These are phyloP conservation scores for Magnolia changhungtana DNA, from an alignment of 164 flowering plant genomes.

Conservation along the genomic window DNA sequence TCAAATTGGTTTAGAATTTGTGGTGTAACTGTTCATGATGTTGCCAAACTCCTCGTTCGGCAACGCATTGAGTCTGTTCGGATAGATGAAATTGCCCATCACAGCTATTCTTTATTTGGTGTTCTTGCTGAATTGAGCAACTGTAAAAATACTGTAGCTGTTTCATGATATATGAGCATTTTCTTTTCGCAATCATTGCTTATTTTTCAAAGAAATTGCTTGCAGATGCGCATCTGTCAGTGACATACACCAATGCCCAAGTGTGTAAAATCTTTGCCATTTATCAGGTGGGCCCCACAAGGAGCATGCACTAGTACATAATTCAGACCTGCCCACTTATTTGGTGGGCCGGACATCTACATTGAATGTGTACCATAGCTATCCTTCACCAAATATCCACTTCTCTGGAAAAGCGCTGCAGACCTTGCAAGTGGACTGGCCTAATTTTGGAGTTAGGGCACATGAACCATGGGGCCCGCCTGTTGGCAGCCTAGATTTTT, in stretches of 20 bases:
- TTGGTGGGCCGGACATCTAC: not conserved
- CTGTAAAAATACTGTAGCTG: conserved; percentile 7
- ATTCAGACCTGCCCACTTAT: not conserved
- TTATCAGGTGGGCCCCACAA: not conserved
- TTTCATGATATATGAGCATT: conserved; percentile 4
- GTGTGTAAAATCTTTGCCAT: not conserved
- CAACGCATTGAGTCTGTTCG: not conserved
- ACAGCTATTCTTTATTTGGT: not conserved
- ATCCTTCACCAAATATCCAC: too few relatives aligned
- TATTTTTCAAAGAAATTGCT: too few relatives aligned
- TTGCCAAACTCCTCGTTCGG: not conserved
- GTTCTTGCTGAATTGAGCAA: conserved; percentile 1
- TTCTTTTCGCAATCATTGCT: not conserved
- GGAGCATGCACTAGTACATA: not conserved
- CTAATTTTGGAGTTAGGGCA: too few relatives aligned
- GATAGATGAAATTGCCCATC: not conserved
- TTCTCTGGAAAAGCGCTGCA: too few relatives aligned
- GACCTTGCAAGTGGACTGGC: too few relatives aligned
- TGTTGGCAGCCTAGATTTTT: too few relatives aligned
- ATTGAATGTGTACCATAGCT: not conserved
- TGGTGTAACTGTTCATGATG: conserved; percentile 1
- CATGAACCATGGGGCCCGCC: too few relatives aligned
- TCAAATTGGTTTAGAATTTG: not conserved
- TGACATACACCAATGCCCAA: not conserved
- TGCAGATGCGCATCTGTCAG: not conserved